Percentiles rank a stretch among this genome's conserved stretches.
phyloP scores from a whole-genome alignment of 106 monocot genomes.

The Phalaenopsis equestris region DNA sequence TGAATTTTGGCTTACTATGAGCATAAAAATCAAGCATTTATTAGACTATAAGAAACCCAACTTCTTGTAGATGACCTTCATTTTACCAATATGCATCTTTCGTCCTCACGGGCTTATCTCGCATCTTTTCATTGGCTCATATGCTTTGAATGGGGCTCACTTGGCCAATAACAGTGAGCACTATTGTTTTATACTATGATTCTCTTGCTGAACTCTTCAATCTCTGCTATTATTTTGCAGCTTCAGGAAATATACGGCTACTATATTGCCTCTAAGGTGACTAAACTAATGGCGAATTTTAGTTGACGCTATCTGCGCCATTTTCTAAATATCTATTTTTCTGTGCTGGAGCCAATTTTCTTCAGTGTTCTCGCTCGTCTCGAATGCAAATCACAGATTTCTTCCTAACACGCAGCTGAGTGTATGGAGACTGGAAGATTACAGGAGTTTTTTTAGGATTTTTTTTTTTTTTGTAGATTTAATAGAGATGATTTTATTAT shows the following conservation, averaged over 20 bases:
- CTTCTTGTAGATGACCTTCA: no score
- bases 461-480: background rate
- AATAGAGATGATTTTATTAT: background rate
- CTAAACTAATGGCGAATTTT: slow-evolving; percentile 16
- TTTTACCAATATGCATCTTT: background rate
- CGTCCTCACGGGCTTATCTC: background rate
- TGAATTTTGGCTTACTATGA: no score
- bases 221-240: slow-evolving; percentile 25
- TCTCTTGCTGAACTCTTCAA: background rate
- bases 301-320: background rate
- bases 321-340: background rate
- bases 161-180: background rate
- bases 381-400: background rate
- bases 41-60: no score
- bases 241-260: slow-evolving; percentile 86
- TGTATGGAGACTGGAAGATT: background rate
- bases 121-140: background rate
- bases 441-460: background rate
- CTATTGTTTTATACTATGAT: background rate
- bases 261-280: slow-evolving; percentile 84
- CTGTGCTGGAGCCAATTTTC: background rate
- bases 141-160: no score
- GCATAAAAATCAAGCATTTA: no score
- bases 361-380: background rate
- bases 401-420: background rate